Evolutionary conservation across 139 green algal species (phyloP), one percentile per base, ranked within the genome.

Genomic region (Micractinium conductrix): DNA sequence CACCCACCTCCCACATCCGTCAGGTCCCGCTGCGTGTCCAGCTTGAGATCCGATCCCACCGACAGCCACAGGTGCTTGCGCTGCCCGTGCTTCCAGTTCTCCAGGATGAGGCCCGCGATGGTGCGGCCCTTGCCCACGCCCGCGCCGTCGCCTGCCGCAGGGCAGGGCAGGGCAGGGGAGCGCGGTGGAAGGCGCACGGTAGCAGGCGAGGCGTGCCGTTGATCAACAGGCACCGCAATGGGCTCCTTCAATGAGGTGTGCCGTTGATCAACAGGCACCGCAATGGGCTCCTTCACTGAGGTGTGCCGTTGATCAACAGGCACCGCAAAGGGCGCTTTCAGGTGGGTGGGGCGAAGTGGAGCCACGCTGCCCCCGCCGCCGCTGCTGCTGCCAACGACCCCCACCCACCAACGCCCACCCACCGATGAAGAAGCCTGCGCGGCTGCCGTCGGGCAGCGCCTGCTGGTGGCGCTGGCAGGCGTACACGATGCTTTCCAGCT

Each of bases 401-500:
- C 48, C 48, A 58, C 16, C 48, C 48, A 58, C 48, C 10, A 16
- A 10, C 48, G 48, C 48, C 48, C 48, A 65, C 74, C 87, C 89
- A 24, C 90, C 90, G 44, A 94, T 90, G 84, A 94, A 92, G 83
- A 94, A 93, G 35, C 89, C 91, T 28, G 55, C 82, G 2, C 91
- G 80, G 43, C 33, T 69, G 50, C 74, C 84, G 44, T 92, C 87
- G 0, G 86, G 86, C 68, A 94, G 86, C 45, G 81, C 43, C 72
- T 82, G 79, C 91, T 90, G 84, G 90, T 98, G 95, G 78, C 95
- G 94, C 62, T 88, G 91, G 86, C 92, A 96, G 14, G 95, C 95
- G 67, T 96, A 96, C 65, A 95, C 75, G 42, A 98, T 86, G 10
- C 92, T 93, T 79, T 98, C 95, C 78, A 98, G 91, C 91, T 98